Base-by-base conservation (phyloP, 1,284 basidiomycete genomes). In the Pseudozyma hubeiensis region DNA sequence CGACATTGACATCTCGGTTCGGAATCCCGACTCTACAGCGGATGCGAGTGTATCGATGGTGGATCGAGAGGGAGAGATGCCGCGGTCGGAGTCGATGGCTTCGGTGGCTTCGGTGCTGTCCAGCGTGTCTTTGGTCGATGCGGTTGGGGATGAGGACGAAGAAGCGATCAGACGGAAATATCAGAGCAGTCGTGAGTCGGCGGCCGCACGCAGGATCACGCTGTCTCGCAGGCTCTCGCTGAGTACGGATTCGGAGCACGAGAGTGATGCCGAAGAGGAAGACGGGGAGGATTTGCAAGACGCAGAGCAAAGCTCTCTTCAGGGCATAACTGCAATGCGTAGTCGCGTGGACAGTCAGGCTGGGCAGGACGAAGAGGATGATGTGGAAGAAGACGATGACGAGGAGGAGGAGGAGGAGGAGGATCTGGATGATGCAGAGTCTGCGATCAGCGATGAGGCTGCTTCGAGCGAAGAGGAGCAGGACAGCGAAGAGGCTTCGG, bases 221-320 rank as follows among this genome's bases (percentile, higher is more conserved):
- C 16, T 50, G 40, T 6, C n/a, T 2, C 55, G 63, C 8, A 44
- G 63, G 24, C 46, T 64, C 5, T 64, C 55, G 30, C 43, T 64
- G 11, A 58, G 63, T 34, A 64, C 50, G 33, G 63, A 64, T 16
- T 64, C 56, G 30, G 63, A 64, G 19, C 35, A 46, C 3, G 55
- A 53, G 16, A 53, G 53, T 19, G 53, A 57, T 14, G 54, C 10
- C n/a, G 61, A 41, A 31, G 24, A 40, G 17, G 39, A 64, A 5
- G 56, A 51, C 4, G 47, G 37, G 2, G 39, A 55, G 4, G 55
- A 53, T 3, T 16, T 14, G 8, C 37, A 35, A n/a, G 62, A 44
- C 13, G 55, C 37, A 3, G 55, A 64, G 5, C 39, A 52, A 14
- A 49, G 50, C 54, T 44, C 55, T 37, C n/a, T n/a, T n/a, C n/a